phyloP scores from a whole-genome alignment of 345 rosid genomes.

The Gossypium raimondii region DNA sequence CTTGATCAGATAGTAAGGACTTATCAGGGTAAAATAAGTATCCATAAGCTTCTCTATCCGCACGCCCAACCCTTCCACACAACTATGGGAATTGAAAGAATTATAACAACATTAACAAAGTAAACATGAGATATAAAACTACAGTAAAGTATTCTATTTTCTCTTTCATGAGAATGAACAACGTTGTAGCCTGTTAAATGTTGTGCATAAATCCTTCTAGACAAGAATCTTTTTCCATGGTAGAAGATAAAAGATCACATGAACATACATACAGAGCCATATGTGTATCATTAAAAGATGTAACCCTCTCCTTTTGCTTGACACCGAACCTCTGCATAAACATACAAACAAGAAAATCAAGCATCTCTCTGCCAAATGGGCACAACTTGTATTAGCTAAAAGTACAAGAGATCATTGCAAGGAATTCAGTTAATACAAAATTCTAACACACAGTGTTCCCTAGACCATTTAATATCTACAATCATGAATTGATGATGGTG shows the following conservation, averaged over 20 bases:
- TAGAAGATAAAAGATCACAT: conserved; percentile 10
- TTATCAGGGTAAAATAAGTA: conserved; percentile 90
- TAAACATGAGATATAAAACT: conserved; percentile 8
- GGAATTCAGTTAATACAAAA: no score
- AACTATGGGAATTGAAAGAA: conserved; percentile 43
- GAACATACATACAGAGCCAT: neutral
- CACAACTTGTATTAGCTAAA: no score
- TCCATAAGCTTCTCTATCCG: conserved; percentile 94
- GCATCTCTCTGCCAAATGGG: no score
- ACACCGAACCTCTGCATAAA: no score
- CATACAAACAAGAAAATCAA: no score
- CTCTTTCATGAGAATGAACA: neutral
- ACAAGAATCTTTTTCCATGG: neutral
- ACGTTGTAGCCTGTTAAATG: conserved; percentile 4
- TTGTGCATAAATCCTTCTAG: neutral
- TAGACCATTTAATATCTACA: no score
- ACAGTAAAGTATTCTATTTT: neutral
- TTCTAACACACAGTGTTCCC: no score
- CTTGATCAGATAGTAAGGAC: conserved; percentile 69
- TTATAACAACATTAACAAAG: conserved; percentile 3
- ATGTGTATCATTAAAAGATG: neutral
- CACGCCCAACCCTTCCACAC: conserved; percentile 98
- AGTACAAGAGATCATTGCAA: no score
- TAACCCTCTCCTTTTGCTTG: no score
- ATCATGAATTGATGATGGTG: no score